Evolutionary conservation across 257 asterid genomes (phyloP).

Genomic region (Scutellaria minor): DNA sequence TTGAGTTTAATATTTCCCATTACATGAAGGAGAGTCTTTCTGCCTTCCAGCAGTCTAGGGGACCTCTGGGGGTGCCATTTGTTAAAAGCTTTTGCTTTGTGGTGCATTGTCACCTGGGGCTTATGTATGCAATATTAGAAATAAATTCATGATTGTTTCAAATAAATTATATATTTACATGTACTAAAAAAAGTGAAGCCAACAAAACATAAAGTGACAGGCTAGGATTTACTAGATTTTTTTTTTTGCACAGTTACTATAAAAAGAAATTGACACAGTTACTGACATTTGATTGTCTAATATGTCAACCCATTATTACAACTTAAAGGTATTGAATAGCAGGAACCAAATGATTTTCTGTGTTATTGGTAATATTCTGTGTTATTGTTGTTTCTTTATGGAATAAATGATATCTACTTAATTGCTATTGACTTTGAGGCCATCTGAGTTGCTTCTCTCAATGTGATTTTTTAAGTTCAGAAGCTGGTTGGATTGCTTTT

Average conservation of each 20-base stretch:
- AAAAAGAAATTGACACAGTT: no score
- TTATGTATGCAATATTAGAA: not conserved
- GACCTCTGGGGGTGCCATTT: slow-evolving; percentile 10
- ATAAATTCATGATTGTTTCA: no score
- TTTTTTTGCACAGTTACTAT: no score
- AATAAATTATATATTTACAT: no score
- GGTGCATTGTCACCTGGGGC: not conserved
- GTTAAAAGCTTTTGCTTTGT: slow-evolving; percentile 6
- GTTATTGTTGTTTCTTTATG: not conserved
- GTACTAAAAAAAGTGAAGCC: no score
- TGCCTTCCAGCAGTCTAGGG: not conserved
- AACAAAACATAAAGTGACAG: no score
- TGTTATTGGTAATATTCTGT: not conserved
- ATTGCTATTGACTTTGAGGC: not conserved
- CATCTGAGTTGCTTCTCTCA: slow-evolving; percentile 4
- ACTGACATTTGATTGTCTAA: slow-evolving; percentile 20
- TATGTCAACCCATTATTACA: not conserved
- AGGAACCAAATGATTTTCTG: not conserved
- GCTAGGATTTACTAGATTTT: no score
- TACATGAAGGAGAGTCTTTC: slow-evolving; percentile 1
- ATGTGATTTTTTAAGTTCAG: slow-evolving; percentile 5
- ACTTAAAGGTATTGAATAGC: slow-evolving; percentile 12
- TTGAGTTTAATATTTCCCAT: not conserved
- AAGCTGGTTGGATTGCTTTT: not conserved
- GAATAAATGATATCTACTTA: slow-evolving; percentile 5